Base-by-base conservation (phyloP, 2,329 filamentous ascomycete genomes). In the Cytospora paraplurivora region DNA sequence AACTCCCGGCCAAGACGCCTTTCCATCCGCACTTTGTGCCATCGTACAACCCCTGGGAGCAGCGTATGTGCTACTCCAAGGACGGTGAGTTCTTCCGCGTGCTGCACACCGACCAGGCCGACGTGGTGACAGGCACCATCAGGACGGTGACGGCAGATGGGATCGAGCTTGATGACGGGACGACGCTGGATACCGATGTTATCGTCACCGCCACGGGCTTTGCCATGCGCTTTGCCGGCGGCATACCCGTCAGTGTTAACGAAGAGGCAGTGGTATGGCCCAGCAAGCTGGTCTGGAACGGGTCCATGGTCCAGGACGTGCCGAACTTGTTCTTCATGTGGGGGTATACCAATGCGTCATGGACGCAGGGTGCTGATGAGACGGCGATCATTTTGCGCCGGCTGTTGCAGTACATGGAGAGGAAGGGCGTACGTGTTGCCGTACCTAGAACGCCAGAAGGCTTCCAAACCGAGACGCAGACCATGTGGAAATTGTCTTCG, bases 191-290 rank as follows among this genome's bases (percentile, higher is more conserved):
- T 13, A 81, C 86, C 0, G 87, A 90, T 68, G 79, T 85, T 62
- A 87, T 90, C 67, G 77, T 90, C 59, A 88, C 86, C 0, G 88
- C 88, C 0, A 90, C 88, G 0, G 87, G 87, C 0, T 77, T 89
- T 1, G 81, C 81, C 59, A 72, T 89, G 51, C 72, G 77, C 11
- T 76, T 89, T 44, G 83, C 81, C 1, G 86, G 86, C 32, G 77
- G 78, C 21, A 80, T 84, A 37, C 70, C 75, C 1, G 67, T 88
- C 13, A 70, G 71, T 1, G 74, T 89, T 7, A 84, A 90, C 66
- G 81, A 80, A 7, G 67, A 75, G 19, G 70, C 72, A 0, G 47
- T 53, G 7, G 27, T 15, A 1, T 62, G 60, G 60, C 44, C 35
- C 3, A 21, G 6, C 6, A 52, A 57, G 35, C 47, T 62, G 27